Evolutionary conservation across 768 basidiomycete genomes (phyloP).

Genomic region (Boletus vinaceobasis): DNA sequence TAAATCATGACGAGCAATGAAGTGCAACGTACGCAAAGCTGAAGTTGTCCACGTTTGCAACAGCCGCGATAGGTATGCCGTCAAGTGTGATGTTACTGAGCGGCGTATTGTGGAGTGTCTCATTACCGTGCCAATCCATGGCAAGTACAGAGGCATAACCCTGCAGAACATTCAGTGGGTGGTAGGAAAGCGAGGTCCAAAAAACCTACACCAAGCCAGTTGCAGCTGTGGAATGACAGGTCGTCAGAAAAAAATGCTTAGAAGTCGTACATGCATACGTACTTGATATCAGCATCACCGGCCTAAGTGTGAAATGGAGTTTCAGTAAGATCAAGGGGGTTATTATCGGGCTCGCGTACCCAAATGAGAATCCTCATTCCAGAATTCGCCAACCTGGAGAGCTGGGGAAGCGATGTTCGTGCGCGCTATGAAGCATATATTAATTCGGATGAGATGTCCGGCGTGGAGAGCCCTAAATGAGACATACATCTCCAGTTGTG

Average conservation of each 20-base stretch:
- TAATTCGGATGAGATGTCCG: background rate
- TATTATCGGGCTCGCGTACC: constrained; percentile 22
- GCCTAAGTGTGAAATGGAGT: constrained; percentile 10
- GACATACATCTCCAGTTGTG: constrained; percentile 54
- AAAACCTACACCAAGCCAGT: constrained; percentile 34
- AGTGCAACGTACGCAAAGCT: constrained; percentile 56
- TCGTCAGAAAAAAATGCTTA: background rate
- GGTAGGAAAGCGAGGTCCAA: background rate
- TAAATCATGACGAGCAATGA: background rate
- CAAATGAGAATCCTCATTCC: constrained; percentile 39
- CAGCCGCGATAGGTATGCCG: constrained; percentile 50
- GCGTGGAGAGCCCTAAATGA: background rate
- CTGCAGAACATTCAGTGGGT: constrained; percentile 16
- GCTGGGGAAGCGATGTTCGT: constrained; percentile 36
- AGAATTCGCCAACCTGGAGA: constrained; percentile 35
- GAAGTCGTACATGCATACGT: background rate
- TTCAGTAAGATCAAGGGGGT: background rate
- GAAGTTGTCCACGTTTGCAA: constrained; percentile 65
- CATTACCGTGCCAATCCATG: constrained; percentile 47
- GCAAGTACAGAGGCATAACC: constrained; percentile 36
- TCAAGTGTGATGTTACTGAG: constrained; percentile 56
- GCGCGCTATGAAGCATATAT: constrained; percentile 24
- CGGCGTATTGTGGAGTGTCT: constrained; percentile 37
- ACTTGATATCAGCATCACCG: constrained; percentile 30
- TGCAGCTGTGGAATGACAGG: constrained; percentile 10